phyloP scores from a whole-genome alignment of 371 early-diverging fungal species.

The Capniomyces stellatus region DNA sequence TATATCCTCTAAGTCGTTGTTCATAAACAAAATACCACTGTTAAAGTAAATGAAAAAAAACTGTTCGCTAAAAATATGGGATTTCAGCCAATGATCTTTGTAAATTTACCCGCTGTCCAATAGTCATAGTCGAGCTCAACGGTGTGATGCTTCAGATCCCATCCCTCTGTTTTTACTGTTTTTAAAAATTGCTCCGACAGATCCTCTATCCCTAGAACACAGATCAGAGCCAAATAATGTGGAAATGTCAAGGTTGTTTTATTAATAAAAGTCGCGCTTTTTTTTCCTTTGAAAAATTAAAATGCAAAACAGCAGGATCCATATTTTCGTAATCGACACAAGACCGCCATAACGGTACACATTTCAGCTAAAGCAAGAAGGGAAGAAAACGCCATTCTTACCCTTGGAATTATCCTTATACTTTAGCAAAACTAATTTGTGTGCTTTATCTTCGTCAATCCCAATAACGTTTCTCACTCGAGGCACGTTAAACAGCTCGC shows the following conservation, averaged over 20 bases:
- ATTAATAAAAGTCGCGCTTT: no score
- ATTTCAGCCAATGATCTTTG: slow-evolving; percentile 13
- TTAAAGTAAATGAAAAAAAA: background rate
- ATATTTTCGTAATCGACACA: no score
- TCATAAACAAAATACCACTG: background rate
- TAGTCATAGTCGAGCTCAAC: slow-evolving; percentile 49
- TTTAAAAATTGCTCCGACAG: slow-evolving; percentile 23
- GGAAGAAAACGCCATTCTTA: no score
- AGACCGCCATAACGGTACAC: no score
- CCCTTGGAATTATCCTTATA: no score
- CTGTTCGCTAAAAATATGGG: background rate
- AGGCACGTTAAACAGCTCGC: slow-evolving; percentile 49
- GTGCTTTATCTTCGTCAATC: slow-evolving; percentile 31
- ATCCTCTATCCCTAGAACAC: no score
- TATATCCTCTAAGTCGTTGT: slow-evolving; percentile 47
- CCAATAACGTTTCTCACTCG: slow-evolving; percentile 47
- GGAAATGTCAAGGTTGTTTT: no score
- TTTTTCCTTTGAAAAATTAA: no score
- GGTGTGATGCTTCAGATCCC: slow-evolving; percentile 29
- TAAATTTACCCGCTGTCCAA: slow-evolving; percentile 38
- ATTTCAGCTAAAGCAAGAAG: no score
- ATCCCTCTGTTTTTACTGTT: slow-evolving; percentile 29
- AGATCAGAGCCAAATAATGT: no score
- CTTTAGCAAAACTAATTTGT: slow-evolving; percentile 43
- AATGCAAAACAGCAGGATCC: no score